Evolutionary conservation across 345 rosid species (phyloP), one percentile per base, ranked within the genome.

Genomic region (Durio zibethinus): DNA sequence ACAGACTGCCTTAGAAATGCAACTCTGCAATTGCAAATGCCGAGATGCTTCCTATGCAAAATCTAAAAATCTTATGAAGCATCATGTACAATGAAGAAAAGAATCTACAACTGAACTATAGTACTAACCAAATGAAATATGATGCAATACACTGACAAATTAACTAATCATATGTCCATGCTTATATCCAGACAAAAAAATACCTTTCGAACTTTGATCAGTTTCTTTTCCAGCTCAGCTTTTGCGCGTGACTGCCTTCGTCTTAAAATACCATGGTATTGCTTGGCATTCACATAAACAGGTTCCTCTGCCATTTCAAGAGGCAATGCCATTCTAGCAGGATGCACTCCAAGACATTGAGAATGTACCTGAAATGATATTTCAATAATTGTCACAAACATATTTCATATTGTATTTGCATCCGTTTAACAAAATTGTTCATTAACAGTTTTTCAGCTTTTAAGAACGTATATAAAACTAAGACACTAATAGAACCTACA

Each of bases 251-350:
- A 80, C 88, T 89, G 86, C 79, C 93, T 84, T 73, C 95, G 83
- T 81, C 95, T 87, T 73, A 91, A 79, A 72, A 91, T 91, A 59
- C 93, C 95, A 76, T 85, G 89, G 82, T 87, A 91, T 75, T 89
- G 93, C 82, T 89, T 91, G 68, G 95, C 95, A 79, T 91, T 91
- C 78, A 91, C 95, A 75, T 89, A 91, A 79, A 91, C 93, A 71
- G 92, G 93, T 59, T 88, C 92, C 83, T 88, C 93, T 14, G 88
- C 84, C 82, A 90, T 82, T 76, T 83, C 86, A 47, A 84, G 85
- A 21, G 94, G 91, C 86, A 90, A 85, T 10, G 83, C 87, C 86
- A 86, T 83, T 82, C 94, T 84, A 23, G 83, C 62, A n/a, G 86
- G 84, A 76, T 81, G 87, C 71, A 72, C 69, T 23, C 90, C 88